Base-by-base conservation (phyloP, 1,284 basidiomycete species). In the Sanghuangporus sanghuang region DNA sequence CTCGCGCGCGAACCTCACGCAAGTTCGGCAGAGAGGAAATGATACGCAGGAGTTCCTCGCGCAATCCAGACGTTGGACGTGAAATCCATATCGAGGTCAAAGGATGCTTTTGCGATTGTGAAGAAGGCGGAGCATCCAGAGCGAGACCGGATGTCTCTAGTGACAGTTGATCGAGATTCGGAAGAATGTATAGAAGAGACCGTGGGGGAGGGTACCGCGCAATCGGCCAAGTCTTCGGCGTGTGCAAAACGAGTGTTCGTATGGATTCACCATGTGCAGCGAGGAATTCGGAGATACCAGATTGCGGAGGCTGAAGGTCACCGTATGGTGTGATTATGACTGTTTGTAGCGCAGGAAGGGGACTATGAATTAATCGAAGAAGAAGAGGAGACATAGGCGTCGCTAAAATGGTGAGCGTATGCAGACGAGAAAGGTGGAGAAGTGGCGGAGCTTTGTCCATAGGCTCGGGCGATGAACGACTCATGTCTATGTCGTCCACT, bases 301-400 rank as follows among this genome's bases (percentile, higher is more conserved):
- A 82, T 12, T 74, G 71, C 12, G 86, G 83, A 64, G 78, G 83
- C 38, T 81, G 81, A 12, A 85, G 69, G 67, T 89, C 87, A 63
- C 87, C 81, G 71, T 87, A 92, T 2, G 89, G 86, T 0, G 90
- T 91, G 53, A 95, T 73, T n/a, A 84, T 85, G 21, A 95, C 76
- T 67, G 85, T 85, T n/a, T 73, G 77, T 42, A 95, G 76, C 1
- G 79, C 73, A 0, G 91, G 92, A 2, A 95, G 82, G 0, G 83
- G 73, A 0, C 88, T 82, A 36, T 77, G 71, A 9, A 89, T 75
- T 21, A 95, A 77, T 2, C 83, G 78, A 32, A 81, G 74, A 68
- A 93, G 77, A 32, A 92, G 76, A 14, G 85, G 81, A 1, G 89
- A 89, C 1, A 79, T 80, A 44, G 86, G 84, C 72, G 90, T 84